Percentiles rank a stretch among this genome's conserved stretches.
phyloP scores from a whole-genome alignment of 306 rosid species.

The Trifolium dubium region DNA sequence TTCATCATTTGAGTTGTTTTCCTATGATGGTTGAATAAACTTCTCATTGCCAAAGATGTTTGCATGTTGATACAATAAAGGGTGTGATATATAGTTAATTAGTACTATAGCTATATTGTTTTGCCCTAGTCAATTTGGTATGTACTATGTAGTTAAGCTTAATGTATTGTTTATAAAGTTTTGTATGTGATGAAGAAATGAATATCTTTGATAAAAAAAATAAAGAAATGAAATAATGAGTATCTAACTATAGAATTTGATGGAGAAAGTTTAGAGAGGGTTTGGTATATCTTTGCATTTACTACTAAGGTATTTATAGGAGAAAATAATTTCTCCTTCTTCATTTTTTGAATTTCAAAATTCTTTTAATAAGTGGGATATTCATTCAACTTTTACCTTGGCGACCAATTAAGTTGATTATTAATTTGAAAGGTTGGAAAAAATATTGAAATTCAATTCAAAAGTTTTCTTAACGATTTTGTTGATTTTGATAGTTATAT shows the following conservation, averaged over 20 bases:
- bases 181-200: neutral
- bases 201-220: neutral
- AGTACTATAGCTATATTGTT: neutral
- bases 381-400: constrained; percentile 40
- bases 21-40: constrained; percentile 38
- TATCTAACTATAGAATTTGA: neutral
- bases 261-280: neutral
- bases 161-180: too few relatives aligned
- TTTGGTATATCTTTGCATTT: neutral
- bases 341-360: neutral
- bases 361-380: constrained; percentile 36
- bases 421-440: constrained; percentile 39
- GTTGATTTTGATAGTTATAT: neutral
- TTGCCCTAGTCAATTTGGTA: neutral
- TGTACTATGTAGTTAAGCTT: neutral
- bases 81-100: too few relatives aligned
- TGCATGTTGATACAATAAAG: constrained; percentile 13
- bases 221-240: neutral
- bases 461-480: constrained; percentile 13
- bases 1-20: constrained; percentile 20
- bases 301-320: neutral
- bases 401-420: neutral
- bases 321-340: neutral
- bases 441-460: constrained; percentile 45
- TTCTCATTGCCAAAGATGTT: constrained; percentile 44